Percentiles rank a stretch among this genome's conserved stretches.
Evolutionary conservation across 2,329 filamentous ascomycete genomes (phyloP).

Genomic region (Aspergillus oerlinghausenensis): DNA sequence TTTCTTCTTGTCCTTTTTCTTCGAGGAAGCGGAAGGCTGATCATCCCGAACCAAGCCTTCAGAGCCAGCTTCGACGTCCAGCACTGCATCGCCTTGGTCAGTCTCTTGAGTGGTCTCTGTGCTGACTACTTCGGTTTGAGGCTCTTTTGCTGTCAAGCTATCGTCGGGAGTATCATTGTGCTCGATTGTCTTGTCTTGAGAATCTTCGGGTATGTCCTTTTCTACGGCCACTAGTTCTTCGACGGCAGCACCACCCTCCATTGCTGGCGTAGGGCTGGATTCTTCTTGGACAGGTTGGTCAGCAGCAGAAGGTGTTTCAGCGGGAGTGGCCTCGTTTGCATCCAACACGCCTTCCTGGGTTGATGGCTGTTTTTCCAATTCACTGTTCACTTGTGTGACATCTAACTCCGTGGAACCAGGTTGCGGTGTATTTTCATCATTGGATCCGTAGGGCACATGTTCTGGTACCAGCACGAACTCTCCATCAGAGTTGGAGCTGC

Average conservation of each 20-base stretch:
- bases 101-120: neutral
- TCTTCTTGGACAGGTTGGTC: neutral
- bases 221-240: neutral
- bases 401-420: neutral
- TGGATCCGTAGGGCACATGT: neutral
- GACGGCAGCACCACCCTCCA: neutral
- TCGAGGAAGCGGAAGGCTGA: neutral
- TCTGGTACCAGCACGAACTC: neutral
- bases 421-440: neutral
- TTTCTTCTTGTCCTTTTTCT: neutral
- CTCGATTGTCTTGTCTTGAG: neutral
- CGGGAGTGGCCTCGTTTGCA: neutral
- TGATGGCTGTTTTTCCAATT: neutral
- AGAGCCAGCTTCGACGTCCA: neutral
- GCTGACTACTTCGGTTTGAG: neutral
- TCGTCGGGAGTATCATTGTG: neutral
- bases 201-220: neutral
- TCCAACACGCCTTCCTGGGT: neutral
- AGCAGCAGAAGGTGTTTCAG: neutral
- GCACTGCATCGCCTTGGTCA: neutral
- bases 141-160: neutral
- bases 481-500: neutral
- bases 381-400: neutral
- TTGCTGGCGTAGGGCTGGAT: neutral
- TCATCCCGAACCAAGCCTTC: neutral